Conservation (phyloP, 371 early-diverging fungal species). For the Mucor velutinosus region DNA sequence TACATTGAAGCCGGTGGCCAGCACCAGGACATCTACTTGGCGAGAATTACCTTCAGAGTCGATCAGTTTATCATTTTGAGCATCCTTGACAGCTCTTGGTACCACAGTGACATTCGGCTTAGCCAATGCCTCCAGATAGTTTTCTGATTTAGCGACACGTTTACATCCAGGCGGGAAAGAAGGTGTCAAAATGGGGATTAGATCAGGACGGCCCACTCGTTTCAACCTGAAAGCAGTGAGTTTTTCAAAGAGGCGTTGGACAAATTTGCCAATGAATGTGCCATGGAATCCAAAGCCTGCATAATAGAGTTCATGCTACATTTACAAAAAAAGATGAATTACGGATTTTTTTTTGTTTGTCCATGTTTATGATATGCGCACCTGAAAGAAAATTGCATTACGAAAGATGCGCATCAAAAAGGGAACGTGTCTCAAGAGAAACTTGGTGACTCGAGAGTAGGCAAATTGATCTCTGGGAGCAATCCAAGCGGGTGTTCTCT, state of each 20-base stretch:
- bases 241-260: background rate
- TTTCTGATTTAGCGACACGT: conserved; percentile 55
- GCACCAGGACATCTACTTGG: conserved; percentile 57
- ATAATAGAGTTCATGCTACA: conserved; percentile 12
- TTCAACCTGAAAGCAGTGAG: conserved; percentile 4
- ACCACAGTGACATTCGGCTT: conserved; percentile 53
- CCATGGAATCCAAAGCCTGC: conserved; percentile 5
- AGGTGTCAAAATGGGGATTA: conserved; percentile 42
- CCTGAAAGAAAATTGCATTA: conserved; percentile 10
- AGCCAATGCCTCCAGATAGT: conserved; percentile 52
- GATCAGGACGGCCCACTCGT: background rate
- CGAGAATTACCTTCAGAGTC: conserved; percentile 39
- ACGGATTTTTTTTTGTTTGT: background rate
- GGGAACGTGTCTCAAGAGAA: conserved; percentile 44
- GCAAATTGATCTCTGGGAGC: conserved; percentile 34
- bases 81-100: conserved; percentile 35
- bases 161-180: conserved; percentile 59
- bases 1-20: conserved; percentile 68
- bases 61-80: conserved; percentile 43
- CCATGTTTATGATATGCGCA: background rate
- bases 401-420: conserved; percentile 34
- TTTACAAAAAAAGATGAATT: background rate
- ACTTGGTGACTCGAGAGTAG: conserved; percentile 33
- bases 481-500: conserved; percentile 55
- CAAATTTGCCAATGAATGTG: background rate